Evolutionary conservation across 2,329 filamentous ascomycete genomes (phyloP).

Genomic region (Malbranchea cinnamomea): DNA sequence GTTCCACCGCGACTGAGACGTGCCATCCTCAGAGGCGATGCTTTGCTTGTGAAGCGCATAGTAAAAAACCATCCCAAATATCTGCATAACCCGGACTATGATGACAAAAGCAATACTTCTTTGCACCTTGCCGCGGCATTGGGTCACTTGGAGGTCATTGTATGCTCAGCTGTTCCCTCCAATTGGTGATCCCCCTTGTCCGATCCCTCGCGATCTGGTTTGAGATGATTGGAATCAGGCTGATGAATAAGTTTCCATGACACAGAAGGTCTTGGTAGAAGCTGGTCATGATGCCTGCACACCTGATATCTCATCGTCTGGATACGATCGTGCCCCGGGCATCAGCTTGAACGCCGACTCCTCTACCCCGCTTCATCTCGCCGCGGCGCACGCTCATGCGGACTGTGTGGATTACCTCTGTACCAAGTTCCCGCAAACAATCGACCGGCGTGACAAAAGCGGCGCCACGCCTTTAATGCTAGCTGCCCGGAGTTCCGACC

Average conservation of each 20-base stretch:
- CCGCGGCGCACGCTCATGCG: constrained; percentile 52
- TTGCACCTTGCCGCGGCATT: constrained; percentile 66
- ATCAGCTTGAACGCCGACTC: constrained; percentile 65
- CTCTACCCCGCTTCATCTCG: constrained; percentile 71
- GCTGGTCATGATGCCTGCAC: constrained; percentile 55
- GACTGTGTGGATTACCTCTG: constrained; percentile 60
- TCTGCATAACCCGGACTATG: constrained; percentile 66
- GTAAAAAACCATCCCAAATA: constrained; percentile 54
- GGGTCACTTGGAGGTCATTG: constrained; percentile 53
- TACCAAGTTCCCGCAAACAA: constrained; percentile 45
- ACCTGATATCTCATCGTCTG: constrained; percentile 12
- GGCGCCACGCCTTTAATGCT: constrained; percentile 41
- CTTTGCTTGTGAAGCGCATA: constrained; percentile 60
- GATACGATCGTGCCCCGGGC: constrained; percentile 25
- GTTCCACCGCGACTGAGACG: constrained; percentile 62
- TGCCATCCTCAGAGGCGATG: constrained; percentile 63
- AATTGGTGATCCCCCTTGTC: not conserved
- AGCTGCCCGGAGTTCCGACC: constrained; percentile 20
- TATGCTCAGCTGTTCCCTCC: constrained; percentile 15
- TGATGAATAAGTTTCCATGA: no score
- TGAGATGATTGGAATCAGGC: no score
- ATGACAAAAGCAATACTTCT: constrained; percentile 64
- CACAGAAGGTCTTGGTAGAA: constrained; percentile 49
- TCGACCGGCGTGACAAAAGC: constrained; percentile 49
- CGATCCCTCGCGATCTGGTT: no score